A percentile compares a stretch with the other conserved stretches of the same genome.
phyloP scores from a whole-genome alignment of 2,329 filamentous ascomycete genomes.

The Neonectria ditissima region DNA sequence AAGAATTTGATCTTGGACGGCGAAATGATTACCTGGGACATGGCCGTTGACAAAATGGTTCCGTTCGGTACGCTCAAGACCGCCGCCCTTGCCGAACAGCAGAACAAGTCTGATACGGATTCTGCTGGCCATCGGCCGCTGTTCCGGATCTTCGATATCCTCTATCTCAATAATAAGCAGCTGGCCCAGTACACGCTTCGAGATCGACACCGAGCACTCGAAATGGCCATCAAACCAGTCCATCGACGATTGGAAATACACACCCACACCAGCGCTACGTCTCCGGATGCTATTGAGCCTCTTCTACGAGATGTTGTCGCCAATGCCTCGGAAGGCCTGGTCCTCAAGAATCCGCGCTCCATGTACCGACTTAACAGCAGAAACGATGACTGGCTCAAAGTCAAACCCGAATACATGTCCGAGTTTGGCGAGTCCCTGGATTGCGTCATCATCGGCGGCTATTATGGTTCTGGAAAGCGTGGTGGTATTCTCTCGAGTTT shows the following conservation, averaged over 20 bases:
- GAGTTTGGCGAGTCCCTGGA: constrained; percentile 96
- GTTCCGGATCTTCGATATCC: constrained; percentile 89
- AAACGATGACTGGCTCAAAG: constrained; percentile 97
- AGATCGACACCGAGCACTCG: constrained; percentile 81
- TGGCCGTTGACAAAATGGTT: constrained; percentile 83
- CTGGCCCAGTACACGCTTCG: constrained; percentile 86
- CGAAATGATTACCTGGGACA: constrained; percentile 99
- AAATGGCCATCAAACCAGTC: constrained; percentile 75
- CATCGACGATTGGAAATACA: constrained; percentile 87
- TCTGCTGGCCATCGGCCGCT: constrained; percentile 70
- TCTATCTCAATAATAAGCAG: constrained; percentile 85
- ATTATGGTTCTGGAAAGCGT: constrained; percentile 88
- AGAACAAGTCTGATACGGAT: constrained; percentile 68
- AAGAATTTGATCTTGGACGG: constrained; percentile 92
- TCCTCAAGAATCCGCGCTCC: constrained; percentile 92
- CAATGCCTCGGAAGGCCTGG: constrained; percentile 88
- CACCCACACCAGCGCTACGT: constrained; percentile 73
- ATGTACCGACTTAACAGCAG: constrained; percentile 88
- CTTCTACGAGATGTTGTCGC: constrained; percentile 85
- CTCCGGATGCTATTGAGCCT: constrained; percentile 80
- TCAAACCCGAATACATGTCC: constrained; percentile 98
- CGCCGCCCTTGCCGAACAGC: constrained; percentile 83
- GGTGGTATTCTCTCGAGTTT: constrained; percentile 88
- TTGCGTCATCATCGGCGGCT: constrained; percentile 89
- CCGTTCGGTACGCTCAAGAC: constrained; percentile 95